Percentiles rank a stretch among this genome's conserved stretches.
Evolutionary conservation across 2,329 filamentous ascomycete species (phyloP).

Genomic region (Fusarium sp.): DNA sequence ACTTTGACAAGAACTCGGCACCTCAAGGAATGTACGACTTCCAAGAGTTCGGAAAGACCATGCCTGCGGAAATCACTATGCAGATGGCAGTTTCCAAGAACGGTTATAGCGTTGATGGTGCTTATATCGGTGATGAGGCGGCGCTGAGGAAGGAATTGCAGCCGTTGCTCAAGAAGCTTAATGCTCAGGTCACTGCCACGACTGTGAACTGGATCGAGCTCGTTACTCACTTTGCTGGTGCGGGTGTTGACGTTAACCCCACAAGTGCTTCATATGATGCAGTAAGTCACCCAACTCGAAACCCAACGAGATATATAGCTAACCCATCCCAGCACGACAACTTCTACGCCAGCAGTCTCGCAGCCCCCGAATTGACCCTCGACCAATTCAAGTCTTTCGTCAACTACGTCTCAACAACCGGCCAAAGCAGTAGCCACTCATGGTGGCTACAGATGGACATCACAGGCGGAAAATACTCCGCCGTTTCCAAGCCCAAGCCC

Average conservation of each 20-base stretch:
- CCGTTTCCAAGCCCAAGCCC: conserved; percentile 47
- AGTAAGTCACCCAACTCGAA: conserved; percentile 14
- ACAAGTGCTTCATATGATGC: conserved; percentile 40
- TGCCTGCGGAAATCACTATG: conserved; percentile 46
- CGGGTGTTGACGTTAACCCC: conserved; percentile 33
- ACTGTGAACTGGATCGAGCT: conserved; percentile 45
- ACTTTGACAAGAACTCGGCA: conserved; percentile 37
- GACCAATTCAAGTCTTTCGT: conserved; percentile 43
- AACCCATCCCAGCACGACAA: conserved; percentile 42
- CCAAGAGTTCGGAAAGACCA: conserved; percentile 46
- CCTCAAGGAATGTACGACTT: conserved; percentile 38
- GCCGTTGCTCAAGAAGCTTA: conserved; percentile 34
- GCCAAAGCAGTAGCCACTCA: conserved; percentile 31
- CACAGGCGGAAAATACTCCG: conserved; percentile 51
- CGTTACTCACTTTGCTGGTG: conserved; percentile 41
- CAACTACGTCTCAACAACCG: conserved; percentile 37
- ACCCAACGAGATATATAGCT: neutral
- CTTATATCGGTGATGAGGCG: conserved; percentile 39
- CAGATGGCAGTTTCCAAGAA: conserved; percentile 37
- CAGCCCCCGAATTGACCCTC: conserved; percentile 37
- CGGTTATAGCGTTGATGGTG: conserved; percentile 42
- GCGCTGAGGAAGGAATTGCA: conserved; percentile 33
- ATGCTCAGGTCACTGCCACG: conserved; percentile 11
- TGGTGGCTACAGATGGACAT: conserved; percentile 49
- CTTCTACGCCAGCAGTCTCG: conserved; percentile 49